phyloP scores from a whole-genome alignment of 768 basidiomycete species.

The Mycena rebaudengoi region DNA sequence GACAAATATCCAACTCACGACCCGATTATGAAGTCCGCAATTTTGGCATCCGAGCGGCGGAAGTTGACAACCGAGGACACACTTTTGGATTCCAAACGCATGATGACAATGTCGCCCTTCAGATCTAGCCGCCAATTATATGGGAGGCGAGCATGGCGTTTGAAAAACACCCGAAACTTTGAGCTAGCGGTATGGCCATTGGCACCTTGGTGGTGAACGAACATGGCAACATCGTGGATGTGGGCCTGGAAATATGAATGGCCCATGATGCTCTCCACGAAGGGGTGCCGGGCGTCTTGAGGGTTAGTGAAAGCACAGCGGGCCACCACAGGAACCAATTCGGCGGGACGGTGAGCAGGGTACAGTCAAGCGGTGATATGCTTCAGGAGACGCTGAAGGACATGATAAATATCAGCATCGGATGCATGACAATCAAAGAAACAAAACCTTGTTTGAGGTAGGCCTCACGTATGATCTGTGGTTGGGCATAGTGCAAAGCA shows the following conservation, averaged over 20 bases:
- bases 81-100: background rate
- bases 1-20: background rate
- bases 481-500: background rate
- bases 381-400: background rate
- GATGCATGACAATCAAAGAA: background rate
- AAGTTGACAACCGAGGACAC: background rate
- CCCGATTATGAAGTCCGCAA: background rate
- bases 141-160: background rate
- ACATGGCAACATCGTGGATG: background rate
- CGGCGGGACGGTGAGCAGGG: background rate
- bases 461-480: background rate
- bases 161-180: background rate
- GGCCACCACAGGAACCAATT: background rate
- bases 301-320: background rate
- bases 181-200: background rate
- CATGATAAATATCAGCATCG: no score
- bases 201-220: background rate
- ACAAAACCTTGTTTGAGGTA: background rate
- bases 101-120: background rate
- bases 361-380: background rate
- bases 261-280: slow-evolving; percentile 1
- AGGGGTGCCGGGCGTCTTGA: background rate
- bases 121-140: background rate
- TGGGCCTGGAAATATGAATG: background rate
- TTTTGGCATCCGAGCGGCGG: background rate